Evolutionary conservation across 495 filamentous ascomycete genomes (phyloP), one percentile per base, ranked within the genome.

Genomic region (Aspergillus ellipticus): DNA sequence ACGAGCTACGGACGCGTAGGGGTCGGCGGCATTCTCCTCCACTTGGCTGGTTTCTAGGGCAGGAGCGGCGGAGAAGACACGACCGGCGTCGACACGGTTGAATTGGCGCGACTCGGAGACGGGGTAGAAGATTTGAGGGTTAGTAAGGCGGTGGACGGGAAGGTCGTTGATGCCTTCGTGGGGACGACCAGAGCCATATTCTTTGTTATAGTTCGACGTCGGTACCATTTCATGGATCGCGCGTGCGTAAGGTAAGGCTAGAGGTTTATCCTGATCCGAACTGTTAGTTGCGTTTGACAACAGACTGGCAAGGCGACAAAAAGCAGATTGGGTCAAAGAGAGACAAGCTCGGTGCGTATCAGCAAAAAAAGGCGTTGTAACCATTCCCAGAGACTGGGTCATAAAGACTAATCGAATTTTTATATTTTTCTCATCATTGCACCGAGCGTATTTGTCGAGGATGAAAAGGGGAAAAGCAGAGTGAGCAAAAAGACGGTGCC

Each of bases 391-490:
- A 50, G 61, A 67, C 56, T 67, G 71, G 83, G 90, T 97, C 93
- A 96, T 97, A 79, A 93, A 97, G 93, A 97, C 93, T 96, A 96
- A 98, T 97, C 93, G 92, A 87, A 79, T 77, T 81, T 77, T 81
- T 84, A 81, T 82, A 50, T 54, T 80, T 82, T 59, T 68, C 78
- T 89, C 88, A 85, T 87, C 87, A 87, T 85, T 70, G 52, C 42
- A 64, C 53, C 41, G 51, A 41, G 54, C 50, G 51, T 53, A 31
- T 2, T 5, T 9, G 11, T 45, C 10, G 24, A 31, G 29, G 60
- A 43, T 49, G 20, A 49, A 43, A 55, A 52, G 49, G 50, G 57
- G 66, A 47, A 60, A 56, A 66, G 57, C 56, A 48, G 51, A 66
- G 70, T 72, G 49, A 48, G 22, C 37, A 6, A 62, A 1, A 2